Base-by-base conservation (phyloP, 257 asterid species). In the Solanum infundibuliforme region DNA sequence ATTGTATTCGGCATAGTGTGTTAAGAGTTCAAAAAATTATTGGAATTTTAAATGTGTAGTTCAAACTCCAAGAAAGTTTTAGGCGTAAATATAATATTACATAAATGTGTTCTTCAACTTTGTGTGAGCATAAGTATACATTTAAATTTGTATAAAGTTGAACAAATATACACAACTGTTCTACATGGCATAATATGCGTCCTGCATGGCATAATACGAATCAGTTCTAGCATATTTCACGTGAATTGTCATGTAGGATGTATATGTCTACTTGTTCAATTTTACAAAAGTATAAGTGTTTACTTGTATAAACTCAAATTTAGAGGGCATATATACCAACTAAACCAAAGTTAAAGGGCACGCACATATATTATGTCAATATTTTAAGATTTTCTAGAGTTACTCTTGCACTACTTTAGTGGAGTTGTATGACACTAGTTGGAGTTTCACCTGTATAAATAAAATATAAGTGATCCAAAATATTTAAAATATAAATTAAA, bases 261-360 rank as follows among this genome's bases (percentile, higher is more conserved):
- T 3, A 0, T 21, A 21, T 0, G 2, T 58, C 2, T 58, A 20
- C 12, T 58, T 58, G 2, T 58, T 58, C 5, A 21, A 58, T 58
- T 55, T 48, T 20, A 20, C 2, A 58, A 1, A 58, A 21, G 12
- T 7, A 2, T 3, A 58, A 58, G n/a, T 58, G 2, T 18, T 20
- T 58, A 58, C 5, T 58, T 55, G n/a, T 55, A 58, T 1, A 58
- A 55, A 52, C 0, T 52, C 65, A 55, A 55, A 55, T 6, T 55
- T 55, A 20, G 0, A 55, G 11, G 4, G 0, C 11, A 20, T 7
- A 20, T 6, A 55, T 55, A 18, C 4, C 2, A 7, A 0, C 4
- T 18, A 6, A 55, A 55, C 1, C 0, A 0, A 55, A 55, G 4
- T 55, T 55, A 20, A 55, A 52, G 3, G n/a, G 0, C 62, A 6